phyloP scores from a whole-genome alignment of 73 alveolate genomes.

The Paramecium pentaurelia region DNA sequence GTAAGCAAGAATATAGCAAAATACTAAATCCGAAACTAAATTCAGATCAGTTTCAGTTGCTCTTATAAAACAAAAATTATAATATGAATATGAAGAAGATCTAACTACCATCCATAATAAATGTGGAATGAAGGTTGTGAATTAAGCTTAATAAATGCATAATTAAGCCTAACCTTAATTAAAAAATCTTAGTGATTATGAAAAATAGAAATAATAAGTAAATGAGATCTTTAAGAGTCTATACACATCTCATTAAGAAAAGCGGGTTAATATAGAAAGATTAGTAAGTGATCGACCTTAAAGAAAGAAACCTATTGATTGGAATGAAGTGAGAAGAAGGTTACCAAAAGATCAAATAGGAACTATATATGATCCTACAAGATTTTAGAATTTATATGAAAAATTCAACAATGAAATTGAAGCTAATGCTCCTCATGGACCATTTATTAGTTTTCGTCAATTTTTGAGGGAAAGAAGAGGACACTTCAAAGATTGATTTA shows the following conservation, averaged over 20 bases:
- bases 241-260: neutral
- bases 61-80: neutral
- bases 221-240: neutral
- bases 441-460: neutral
- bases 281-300: neutral
- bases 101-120: neutral
- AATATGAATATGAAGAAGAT: neutral
- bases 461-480: neutral
- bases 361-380: neutral
- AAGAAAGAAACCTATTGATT: neutral
- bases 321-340: neutral
- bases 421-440: neutral
- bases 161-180: neutral
- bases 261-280: neutral
- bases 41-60: constrained; percentile 17
- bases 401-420: neutral
- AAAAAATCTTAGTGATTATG: neutral
- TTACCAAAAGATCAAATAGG: neutral
- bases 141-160: neutral
- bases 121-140: neutral
- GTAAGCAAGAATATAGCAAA: neutral
- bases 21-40: neutral
- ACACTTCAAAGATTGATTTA: neutral
- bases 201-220: neutral
- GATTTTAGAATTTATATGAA: neutral